Conservation (phyloP, 805 yeast genomes). For the Wickerhamomyces silvicola region DNA sequence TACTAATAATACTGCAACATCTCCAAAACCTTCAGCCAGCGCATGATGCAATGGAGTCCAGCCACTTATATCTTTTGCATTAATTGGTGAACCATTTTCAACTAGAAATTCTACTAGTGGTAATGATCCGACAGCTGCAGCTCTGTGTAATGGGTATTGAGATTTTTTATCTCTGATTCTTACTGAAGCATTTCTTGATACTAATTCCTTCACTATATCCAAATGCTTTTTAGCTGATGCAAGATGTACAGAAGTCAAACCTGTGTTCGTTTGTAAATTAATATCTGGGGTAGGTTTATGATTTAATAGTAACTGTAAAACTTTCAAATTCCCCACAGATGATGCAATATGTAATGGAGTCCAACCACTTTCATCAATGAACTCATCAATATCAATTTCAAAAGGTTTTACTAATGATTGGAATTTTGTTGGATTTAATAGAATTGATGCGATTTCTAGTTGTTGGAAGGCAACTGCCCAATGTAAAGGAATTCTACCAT, state of each 20-base stretch:
- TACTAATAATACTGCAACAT: constrained; percentile 57
- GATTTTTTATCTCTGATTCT: constrained; percentile 62
- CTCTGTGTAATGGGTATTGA: constrained; percentile 70
- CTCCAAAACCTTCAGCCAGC: constrained; percentile 82
- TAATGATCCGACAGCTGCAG: constrained; percentile 68
- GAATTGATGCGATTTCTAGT: constrained; percentile 40
- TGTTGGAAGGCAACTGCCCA: constrained; percentile 79
- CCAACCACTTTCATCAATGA: constrained; percentile 77
- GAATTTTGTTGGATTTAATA: constrained; percentile 31
- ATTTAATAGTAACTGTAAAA: constrained; percentile 43
- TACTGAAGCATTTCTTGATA: constrained; percentile 50
- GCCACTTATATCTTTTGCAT: constrained; percentile 62
- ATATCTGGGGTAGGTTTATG: constrained; percentile 53
- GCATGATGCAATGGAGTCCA: constrained; percentile 92
- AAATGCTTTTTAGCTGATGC: constrained; percentile 67
- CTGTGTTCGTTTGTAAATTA: constrained; percentile 54
- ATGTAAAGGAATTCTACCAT: constrained; percentile 74
- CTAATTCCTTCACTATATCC: constrained; percentile 45
- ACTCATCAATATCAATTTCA: constrained; percentile 59
- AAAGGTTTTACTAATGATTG: constrained; percentile 16
- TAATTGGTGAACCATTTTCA: constrained; percentile 52
- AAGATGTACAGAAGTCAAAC: constrained; percentile 69
- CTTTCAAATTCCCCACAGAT: constrained; percentile 57
- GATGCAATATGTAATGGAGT: constrained; percentile 80
- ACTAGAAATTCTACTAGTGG: constrained; percentile 51